Evolutionary conservation across 1,284 basidiomycete species (phyloP), one percentile per base, ranked within the genome.

Genomic region (Puccinia coronata): DNA sequence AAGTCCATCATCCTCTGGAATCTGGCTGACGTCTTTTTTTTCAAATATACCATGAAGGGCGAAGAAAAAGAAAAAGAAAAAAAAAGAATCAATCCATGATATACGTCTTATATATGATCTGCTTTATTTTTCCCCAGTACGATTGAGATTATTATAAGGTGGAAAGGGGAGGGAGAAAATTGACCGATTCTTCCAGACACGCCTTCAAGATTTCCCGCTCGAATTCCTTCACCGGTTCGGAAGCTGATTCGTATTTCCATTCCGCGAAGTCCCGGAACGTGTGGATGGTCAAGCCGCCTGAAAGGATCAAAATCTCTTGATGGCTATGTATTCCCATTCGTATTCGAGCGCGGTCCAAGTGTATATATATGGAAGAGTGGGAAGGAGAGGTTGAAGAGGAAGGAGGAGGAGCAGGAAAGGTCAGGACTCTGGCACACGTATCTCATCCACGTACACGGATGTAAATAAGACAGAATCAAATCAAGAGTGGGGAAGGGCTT

Each of bases 301-400:
- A 89, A n/a, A 93, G 87, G 61, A 93, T 87, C 36, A 93, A 86
- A 47, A 92, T 89, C 1, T 90, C 90, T 84, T 92, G 91, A 82
- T 84, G 83, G 89, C 87, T 85, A 90, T 90, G 55, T 23, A 55
- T 65, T 18, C 51, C 20, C 28, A 55, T 12, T 28, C 39, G 28
- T 34, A 28, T 14, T 31, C 28, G 28, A 59, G 28, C 31, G 28
- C 31, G 57, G 25, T 43, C 6, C 43, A 43, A 16, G 25, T 9
- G 25, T n/a, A n/a, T n/a, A 34, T 59, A 59, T 25, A 18, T 34
- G 28, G 31, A 59, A 59, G n/a, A n/a, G 20, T 67, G 36, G 39
- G 11, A n/a, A 34, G n/a, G 34, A 28, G 31, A 0, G 4, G 25
- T 9, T 6, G 25, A 67, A 16, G 43, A 65, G 67, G 11, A 51